Conservation (phyloP, 2,329 filamentous ascomycete genomes). For the Aureobasidium melanogenum region DNA sequence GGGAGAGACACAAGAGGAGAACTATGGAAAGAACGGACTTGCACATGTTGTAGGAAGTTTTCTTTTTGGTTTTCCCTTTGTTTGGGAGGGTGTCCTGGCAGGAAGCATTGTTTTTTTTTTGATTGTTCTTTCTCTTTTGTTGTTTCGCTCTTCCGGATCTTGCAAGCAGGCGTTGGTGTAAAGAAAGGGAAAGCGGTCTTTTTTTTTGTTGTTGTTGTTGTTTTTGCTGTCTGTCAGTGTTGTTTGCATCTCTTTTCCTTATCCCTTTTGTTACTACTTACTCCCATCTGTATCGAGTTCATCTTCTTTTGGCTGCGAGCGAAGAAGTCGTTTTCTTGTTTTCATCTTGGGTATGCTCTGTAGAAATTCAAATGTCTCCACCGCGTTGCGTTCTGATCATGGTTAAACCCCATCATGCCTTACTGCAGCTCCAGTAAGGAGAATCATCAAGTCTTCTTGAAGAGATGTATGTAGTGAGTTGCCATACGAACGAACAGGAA, state of each 20-base stretch:
- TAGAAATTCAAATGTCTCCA: background rate
- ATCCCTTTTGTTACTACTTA: background rate
- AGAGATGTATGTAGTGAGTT: background rate
- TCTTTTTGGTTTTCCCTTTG: background rate
- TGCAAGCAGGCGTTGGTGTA: constrained; percentile 5
- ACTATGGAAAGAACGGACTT: background rate
- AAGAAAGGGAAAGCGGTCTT: background rate
- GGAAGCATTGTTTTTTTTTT: background rate
- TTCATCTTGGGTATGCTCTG: background rate
- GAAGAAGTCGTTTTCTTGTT: background rate
- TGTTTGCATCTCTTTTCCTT: background rate
- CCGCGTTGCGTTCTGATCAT: background rate
- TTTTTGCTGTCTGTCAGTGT: no score
- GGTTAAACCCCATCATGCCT: background rate
- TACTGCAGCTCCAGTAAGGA: background rate
- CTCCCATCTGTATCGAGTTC: background rate
- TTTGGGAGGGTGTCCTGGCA: background rate
- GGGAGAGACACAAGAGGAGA: background rate
- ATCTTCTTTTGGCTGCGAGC: background rate
- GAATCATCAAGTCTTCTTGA: background rate
- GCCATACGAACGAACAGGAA: background rate
- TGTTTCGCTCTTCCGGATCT: background rate
- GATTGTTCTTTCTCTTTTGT: background rate
- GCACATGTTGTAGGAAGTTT: background rate
- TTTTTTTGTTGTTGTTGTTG: no score